These are phyloP conservation scores for Ophiostoma himal-ulmi DNA, from an alignment of 2,329 filamentous ascomycete genomes.

Conservation along the genomic window DNA sequence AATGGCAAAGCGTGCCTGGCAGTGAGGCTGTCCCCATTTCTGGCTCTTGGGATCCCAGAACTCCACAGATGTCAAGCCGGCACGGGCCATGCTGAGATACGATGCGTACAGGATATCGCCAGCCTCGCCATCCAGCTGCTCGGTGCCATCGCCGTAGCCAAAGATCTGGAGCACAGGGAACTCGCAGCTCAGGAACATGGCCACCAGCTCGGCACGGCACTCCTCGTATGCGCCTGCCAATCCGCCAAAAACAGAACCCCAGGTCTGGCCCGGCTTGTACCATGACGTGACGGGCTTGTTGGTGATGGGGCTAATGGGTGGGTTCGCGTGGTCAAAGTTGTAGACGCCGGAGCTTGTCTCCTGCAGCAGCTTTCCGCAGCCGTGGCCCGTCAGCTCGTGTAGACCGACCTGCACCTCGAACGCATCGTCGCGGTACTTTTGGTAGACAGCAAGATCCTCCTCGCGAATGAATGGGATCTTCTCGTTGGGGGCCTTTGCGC, in stretches of 20 bases:
- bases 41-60: constrained; percentile 88
- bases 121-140: constrained; percentile 67
- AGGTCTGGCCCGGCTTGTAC: constrained; percentile 94
- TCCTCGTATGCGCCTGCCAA: constrained; percentile 88
- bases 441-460: constrained; percentile 69
- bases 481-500: constrained; percentile 86
- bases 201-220: constrained; percentile 88
- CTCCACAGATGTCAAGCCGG: constrained; percentile 82
- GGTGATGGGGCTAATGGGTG: constrained; percentile 73
- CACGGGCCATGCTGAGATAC: constrained; percentile 90
- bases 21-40: constrained; percentile 92
- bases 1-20: constrained; percentile 86
- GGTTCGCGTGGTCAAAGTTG: constrained; percentile 82
- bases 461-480: constrained; percentile 84
- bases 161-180: constrained; percentile 87
- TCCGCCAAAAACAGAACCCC: constrained; percentile 85
- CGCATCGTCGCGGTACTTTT: constrained; percentile 75
- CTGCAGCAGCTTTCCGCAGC: constrained; percentile 88
- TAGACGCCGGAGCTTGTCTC: constrained; percentile 75
- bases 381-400: constrained; percentile 81
- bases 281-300: constrained; percentile 72
- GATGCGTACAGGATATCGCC: constrained; percentile 82
- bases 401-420: constrained; percentile 96
- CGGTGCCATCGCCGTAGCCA: constrained; percentile 73
- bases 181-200: constrained; percentile 85